These are phyloP conservation scores for Hippophae gyantsensis DNA, from an alignment of 306 rosid species.

Conservation along the genomic window DNA sequence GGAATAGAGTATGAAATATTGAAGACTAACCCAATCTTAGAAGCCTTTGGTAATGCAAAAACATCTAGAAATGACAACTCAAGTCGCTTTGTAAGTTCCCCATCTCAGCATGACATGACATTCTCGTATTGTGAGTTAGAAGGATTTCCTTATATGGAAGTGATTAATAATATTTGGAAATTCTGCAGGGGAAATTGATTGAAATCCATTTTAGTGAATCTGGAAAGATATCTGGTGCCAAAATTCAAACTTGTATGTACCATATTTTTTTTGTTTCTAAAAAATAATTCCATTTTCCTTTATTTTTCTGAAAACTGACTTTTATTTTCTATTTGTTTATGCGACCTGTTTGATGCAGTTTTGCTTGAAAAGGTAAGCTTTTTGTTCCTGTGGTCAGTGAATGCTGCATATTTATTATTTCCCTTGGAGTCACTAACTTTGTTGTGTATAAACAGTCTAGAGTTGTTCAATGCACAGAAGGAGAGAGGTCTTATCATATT, in stretches of 20 bases:
- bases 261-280: constrained; percentile 15
- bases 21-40: constrained; percentile 94
- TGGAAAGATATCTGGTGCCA: constrained; percentile 98
- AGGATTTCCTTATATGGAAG: too few species aligned
- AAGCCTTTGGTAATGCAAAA: constrained; percentile 98
- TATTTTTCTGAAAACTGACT: constrained; percentile 21
- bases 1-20: constrained; percentile 94
- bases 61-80: constrained; percentile 98
- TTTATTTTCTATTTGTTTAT: constrained; percentile 22
- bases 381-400: constrained; percentile 18
- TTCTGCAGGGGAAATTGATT: constrained; percentile 84
- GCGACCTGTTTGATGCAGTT: constrained; percentile 44
- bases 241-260: constrained; percentile 85
- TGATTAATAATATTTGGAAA: too few species aligned
- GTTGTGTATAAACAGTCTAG: constrained; percentile 60
- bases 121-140: too few species aligned
- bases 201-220: constrained; percentile 97
- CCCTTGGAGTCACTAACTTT: constrained; percentile 15
- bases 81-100: constrained; percentile 90
- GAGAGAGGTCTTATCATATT: constrained; percentile 97
- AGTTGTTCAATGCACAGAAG: constrained; percentile 95
- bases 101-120: neutral
- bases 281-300: constrained; percentile 9
- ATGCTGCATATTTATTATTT: constrained; percentile 14
- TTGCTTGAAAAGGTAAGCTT: constrained; percentile 88